A percentile compares a stretch with the other conserved stretches of the same genome.
Evolutionary conservation across 1,284 basidiomycete genomes (phyloP).

Genomic region (Baeospora myosura): DNA sequence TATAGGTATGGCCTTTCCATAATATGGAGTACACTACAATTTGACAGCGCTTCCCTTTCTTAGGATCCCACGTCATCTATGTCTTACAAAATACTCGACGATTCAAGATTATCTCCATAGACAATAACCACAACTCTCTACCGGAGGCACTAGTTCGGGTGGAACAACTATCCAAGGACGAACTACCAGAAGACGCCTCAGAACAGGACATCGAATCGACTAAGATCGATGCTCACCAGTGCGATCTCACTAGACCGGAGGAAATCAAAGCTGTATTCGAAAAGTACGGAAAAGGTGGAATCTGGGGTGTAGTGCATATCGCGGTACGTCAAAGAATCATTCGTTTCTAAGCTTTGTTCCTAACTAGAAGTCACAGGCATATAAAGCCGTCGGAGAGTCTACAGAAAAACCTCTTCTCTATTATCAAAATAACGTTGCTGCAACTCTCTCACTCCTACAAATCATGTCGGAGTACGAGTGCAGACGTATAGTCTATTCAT

Average conservation of each 20-base stretch:
- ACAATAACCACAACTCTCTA: constrained; percentile 90
- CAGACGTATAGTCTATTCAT: constrained; percentile 90
- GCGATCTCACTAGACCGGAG: constrained; percentile 69
- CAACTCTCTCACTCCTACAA: constrained; percentile 78
- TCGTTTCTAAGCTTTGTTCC: background rate
- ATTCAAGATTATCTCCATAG: constrained; percentile 89
- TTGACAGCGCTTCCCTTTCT: constrained; percentile 6
- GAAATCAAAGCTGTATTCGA: constrained; percentile 76
- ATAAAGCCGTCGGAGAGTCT: constrained; percentile 98
- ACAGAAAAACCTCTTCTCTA: constrained; percentile 90
- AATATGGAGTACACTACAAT: background rate
- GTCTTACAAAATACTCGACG: constrained; percentile 78
- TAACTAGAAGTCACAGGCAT: constrained; percentile 51
- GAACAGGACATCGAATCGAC: constrained; percentile 59
- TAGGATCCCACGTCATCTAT: constrained; percentile 89
- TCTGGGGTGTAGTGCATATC: constrained; percentile 96
- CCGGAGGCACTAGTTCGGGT: constrained; percentile 68
- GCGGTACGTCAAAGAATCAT: constrained; percentile 51
- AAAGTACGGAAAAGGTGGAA: constrained; percentile 83
- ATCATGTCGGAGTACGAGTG: constrained; percentile 82
- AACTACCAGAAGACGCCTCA: constrained; percentile 58
- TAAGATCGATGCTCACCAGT: constrained; percentile 62
- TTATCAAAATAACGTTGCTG: constrained; percentile 87
- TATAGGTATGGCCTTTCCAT: constrained; percentile 5
- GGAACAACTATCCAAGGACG: constrained; percentile 69